Conservation (phyloP, 805 yeast genomes). For the Nematodospora valgi region DNA sequence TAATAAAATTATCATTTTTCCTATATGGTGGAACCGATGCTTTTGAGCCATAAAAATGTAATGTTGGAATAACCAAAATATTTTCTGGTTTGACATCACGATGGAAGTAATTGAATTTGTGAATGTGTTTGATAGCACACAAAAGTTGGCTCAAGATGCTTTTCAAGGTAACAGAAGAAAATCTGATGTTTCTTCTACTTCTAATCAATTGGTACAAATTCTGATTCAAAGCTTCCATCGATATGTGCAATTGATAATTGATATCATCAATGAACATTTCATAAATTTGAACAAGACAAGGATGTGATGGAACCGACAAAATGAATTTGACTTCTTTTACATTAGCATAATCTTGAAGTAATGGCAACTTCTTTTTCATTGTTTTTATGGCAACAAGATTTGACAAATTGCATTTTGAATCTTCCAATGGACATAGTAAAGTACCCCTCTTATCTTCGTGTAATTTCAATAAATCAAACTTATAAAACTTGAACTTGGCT, state of each 20-base stretch:
- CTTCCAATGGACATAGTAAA: conserved; percentile 43
- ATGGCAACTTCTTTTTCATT: conserved; percentile 54
- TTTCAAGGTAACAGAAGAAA: conserved; percentile 57
- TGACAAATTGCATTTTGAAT: conserved; percentile 16
- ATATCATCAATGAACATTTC: conserved; percentile 74
- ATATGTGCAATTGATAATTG: conserved; percentile 64
- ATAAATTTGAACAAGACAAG: conserved; percentile 65
- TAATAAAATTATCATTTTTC: conserved; percentile 48
- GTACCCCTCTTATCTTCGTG: conserved; percentile 35
- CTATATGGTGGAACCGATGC: conserved; percentile 37
- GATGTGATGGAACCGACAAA: conserved; percentile 65
- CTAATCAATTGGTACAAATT: conserved; percentile 76
- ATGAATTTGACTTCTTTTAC: conserved; percentile 71
- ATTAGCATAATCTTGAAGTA: conserved; percentile 25
- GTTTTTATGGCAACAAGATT: conserved; percentile 76
- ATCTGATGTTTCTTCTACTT: conserved; percentile 49
- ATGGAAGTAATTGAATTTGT: conserved; percentile 64
- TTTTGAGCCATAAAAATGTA: conserved; percentile 47
- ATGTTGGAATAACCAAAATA: conserved; percentile 63
- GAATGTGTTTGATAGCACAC: conserved; percentile 81
- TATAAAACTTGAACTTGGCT: conserved; percentile 45
- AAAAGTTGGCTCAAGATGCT: conserved; percentile 70
- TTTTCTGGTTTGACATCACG: conserved; percentile 95
- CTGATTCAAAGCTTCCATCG: conserved; percentile 86
- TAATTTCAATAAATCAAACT: conserved; percentile 16